Conservation (phyloP, 1,284 basidiomycete species). For the Boletus semigastroideus region DNA sequence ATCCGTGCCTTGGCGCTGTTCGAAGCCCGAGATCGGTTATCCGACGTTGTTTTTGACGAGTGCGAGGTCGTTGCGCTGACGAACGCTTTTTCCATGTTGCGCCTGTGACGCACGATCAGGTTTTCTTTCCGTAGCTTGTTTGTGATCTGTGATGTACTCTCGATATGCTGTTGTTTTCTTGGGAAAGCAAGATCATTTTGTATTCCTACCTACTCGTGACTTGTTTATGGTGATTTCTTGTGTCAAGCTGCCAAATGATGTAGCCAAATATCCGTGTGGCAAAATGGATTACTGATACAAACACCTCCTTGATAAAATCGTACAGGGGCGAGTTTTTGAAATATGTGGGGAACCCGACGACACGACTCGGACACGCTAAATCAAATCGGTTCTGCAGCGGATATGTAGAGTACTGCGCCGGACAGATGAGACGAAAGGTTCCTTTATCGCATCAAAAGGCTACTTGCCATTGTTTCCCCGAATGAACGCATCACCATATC, state of each 20-base stretch:
- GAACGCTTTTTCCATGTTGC: slow-evolving; percentile 25
- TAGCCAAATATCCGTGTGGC: neutral
- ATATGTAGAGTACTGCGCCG: slow-evolving; percentile 44
- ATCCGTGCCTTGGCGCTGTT: slow-evolving; percentile 22
- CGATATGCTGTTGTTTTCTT: neutral
- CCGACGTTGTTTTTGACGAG: slow-evolving; percentile 9
- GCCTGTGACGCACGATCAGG: slow-evolving; percentile 4
- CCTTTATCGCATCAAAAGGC: neutral
- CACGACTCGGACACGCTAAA: neutral
- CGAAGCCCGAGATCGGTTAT: slow-evolving; percentile 13
- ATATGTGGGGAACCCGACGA: neutral
- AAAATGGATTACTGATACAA: too few relatives aligned
- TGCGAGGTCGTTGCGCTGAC: slow-evolving; percentile 18
- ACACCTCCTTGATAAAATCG: neutral
- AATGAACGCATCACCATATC: slow-evolving; percentile 94
- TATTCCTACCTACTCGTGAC: neutral
- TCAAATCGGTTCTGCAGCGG: slow-evolving; percentile 41
- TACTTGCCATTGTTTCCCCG: slow-evolving; percentile 93
- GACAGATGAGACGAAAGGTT: neutral
- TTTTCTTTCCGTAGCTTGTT: neutral
- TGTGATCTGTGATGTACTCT: neutral
- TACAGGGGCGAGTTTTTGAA: slow-evolving; percentile 2
- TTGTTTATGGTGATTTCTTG: neutral
- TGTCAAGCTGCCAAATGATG: neutral
- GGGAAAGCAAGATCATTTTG: slow-evolving; percentile 6